These are phyloP conservation scores for Aspergillus transmontanensis DNA, from an alignment of 2,329 filamentous ascomycete species.

Conservation along the genomic window DNA sequence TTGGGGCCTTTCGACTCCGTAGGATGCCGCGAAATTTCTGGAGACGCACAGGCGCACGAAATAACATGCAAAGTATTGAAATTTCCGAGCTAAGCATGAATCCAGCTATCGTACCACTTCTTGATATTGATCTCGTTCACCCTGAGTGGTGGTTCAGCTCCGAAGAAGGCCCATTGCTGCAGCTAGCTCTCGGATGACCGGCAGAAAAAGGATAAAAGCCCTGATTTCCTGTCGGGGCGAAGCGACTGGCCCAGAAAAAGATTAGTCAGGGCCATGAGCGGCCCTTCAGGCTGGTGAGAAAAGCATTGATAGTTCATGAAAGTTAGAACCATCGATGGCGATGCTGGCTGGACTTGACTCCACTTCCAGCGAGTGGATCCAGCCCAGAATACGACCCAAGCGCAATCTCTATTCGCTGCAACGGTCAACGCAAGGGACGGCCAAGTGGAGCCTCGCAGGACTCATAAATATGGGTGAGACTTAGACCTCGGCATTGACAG, in stretches of 20 bases:
- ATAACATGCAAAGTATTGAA: not conserved
- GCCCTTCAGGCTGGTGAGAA: not conserved
- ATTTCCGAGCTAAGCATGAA: not conserved
- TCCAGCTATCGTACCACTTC: not conserved
- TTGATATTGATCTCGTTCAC: not conserved
- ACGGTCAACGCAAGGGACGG: not conserved
- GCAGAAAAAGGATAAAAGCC: constrained; percentile 6
- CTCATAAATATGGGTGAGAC: not conserved
- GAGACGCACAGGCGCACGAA: not conserved
- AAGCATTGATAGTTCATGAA: not conserved
- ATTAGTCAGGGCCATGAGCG: not conserved
- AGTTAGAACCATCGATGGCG: not conserved
- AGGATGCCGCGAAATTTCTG: not conserved
- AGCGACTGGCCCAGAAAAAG: not conserved
- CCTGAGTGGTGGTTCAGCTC: not conserved
- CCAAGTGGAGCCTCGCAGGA: not conserved
- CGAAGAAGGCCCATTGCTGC: not conserved
- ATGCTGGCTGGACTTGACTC: constrained; percentile 1
- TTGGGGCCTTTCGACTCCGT: not conserved
- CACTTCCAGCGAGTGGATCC: not conserved
- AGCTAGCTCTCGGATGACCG: constrained; percentile 1
- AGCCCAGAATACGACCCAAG: not conserved
- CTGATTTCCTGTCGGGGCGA: not conserved
- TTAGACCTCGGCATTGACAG: not conserved
- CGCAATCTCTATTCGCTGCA: not conserved